A percentile compares a stretch with the other conserved stretches of the same genome.
Conservation (phyloP, 768 basidiomycete genomes). For the Russula dissimulans region DNA sequence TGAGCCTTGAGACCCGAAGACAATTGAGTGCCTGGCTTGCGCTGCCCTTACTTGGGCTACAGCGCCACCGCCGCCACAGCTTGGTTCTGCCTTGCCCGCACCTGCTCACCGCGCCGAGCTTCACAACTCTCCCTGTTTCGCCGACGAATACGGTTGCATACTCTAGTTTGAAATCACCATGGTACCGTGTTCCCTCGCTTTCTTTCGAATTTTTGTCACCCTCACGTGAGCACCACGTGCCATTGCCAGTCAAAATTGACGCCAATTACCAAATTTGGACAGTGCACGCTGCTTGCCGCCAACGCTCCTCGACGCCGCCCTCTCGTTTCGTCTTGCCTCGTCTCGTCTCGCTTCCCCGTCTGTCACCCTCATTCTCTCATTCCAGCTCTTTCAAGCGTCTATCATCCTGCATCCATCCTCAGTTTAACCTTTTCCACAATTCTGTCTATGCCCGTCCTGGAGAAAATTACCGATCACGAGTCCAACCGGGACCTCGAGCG, state of each 20-base stretch:
- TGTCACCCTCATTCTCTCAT: neutral
- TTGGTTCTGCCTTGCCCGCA: too few species aligned
- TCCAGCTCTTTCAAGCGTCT: neutral
- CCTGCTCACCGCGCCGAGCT: too few species aligned
- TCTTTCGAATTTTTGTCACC: neutral
- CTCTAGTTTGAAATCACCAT: too few species aligned
- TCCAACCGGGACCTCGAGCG: slow-evolving; percentile 16
- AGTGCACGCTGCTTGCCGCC: slow-evolving; percentile 12
- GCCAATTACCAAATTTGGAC: slow-evolving; percentile 2
- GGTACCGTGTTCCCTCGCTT: neutral
- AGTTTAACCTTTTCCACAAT: neutral
- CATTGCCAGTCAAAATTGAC: neutral
- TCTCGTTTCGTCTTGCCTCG: slow-evolving; percentile 5
- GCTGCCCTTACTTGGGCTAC: too few species aligned
- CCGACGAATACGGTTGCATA: too few species aligned
- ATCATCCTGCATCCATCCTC: neutral
- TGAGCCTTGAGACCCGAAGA: neutral
- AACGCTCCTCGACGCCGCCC: slow-evolving; percentile 13
- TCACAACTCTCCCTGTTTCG: too few species aligned
- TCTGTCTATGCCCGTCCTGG: slow-evolving; percentile 18
- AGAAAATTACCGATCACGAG: slow-evolving; percentile 20
- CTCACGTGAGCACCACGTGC: slow-evolving; percentile 8
- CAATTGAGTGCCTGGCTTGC: neutral
- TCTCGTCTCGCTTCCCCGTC: slow-evolving; percentile 5
- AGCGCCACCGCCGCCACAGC: neutral